Evolutionary conservation across 441 rosid species (phyloP).

Genomic region (Euphorbia celastroides): DNA sequence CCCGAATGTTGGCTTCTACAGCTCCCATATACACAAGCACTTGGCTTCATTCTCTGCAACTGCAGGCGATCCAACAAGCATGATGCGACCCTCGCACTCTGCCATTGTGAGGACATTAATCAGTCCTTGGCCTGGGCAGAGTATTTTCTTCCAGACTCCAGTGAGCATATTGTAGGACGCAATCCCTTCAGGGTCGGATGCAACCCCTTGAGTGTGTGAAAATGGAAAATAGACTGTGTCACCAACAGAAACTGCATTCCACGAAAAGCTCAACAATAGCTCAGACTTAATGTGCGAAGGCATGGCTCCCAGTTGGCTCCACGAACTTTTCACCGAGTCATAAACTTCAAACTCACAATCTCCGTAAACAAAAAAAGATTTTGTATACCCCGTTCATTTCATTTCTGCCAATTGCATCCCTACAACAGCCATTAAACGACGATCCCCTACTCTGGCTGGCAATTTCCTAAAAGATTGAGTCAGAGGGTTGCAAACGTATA

Average conservation of each 20-base stretch:
- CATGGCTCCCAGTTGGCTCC: constrained; percentile 73
- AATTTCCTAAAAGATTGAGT: constrained; percentile 73
- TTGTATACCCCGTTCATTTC: constrained; percentile 57
- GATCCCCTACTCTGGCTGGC: constrained; percentile 79
- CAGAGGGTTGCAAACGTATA: constrained; percentile 87
- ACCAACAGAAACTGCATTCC: constrained; percentile 68
- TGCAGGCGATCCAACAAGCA: constrained; percentile 85
- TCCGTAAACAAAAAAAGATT: constrained; percentile 81
- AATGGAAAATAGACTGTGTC: constrained; percentile 60
- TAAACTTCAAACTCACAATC: constrained; percentile 87
- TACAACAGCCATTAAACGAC: constrained; percentile 86
- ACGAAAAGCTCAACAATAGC: constrained; percentile 67
- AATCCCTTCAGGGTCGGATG: constrained; percentile 87
- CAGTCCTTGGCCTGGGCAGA: constrained; percentile 64
- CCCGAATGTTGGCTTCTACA: constrained; percentile 93
- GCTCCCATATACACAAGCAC: constrained; percentile 96
- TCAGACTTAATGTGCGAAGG: constrained; percentile 68
- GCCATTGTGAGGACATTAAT: constrained; percentile 85
- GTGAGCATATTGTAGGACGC: constrained; percentile 62
- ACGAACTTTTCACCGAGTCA: constrained; percentile 58
- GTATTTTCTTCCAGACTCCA: constrained; percentile 81
- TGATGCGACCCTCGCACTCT: constrained; percentile 64
- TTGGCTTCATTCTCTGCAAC: constrained; percentile 91
- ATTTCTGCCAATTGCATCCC: constrained; percentile 77
- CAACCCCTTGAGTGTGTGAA: no score